Conservation (phyloP, 1,139 yeast species). For the Pichia sp. region DNA sequence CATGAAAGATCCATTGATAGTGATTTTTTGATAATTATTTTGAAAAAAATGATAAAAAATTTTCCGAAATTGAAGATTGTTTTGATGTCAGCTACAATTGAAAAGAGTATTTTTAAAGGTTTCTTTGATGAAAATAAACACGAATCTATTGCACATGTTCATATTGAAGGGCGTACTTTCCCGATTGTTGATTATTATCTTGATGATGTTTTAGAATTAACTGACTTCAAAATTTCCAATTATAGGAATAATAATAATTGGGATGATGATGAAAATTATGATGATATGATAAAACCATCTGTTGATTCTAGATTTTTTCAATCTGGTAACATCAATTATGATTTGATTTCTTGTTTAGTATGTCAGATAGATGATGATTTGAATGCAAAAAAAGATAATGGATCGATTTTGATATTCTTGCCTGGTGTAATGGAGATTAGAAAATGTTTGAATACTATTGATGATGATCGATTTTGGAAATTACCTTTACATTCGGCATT, state of each 20-base stretch:
- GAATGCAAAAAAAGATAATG: slow-evolving; percentile 38
- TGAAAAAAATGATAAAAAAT: slow-evolving; percentile 50
- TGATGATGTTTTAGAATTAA: slow-evolving; percentile 51
- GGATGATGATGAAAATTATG: slow-evolving; percentile 5
- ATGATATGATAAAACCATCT: slow-evolving; percentile 43
- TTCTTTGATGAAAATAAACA: slow-evolving; percentile 43
- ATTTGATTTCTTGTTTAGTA: slow-evolving; percentile 56
- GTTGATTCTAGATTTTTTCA: slow-evolving; percentile 61
- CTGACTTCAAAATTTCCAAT: slow-evolving; percentile 45
- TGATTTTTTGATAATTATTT: slow-evolving; percentile 72
- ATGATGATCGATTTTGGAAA: slow-evolving; percentile 30
- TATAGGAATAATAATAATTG: slow-evolving; percentile 2
- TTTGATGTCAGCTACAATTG: slow-evolving; percentile 93
- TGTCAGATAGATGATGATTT: slow-evolving; percentile 45
- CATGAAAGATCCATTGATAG: slow-evolving; percentile 93
- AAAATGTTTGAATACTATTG: slow-evolving; percentile 39
- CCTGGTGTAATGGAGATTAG: slow-evolving; percentile 91
- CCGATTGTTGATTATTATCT: slow-evolving; percentile 76
- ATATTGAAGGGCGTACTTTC: slow-evolving; percentile 89
- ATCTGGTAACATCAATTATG: slow-evolving; percentile 66
- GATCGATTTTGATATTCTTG: slow-evolving; percentile 77
- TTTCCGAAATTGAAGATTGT: slow-evolving; percentile 58
- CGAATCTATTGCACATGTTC: slow-evolving; percentile 44
- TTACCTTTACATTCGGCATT: slow-evolving; percentile 87
- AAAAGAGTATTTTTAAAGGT: slow-evolving; percentile 56